These are phyloP conservation scores for Chytridiales sp. DNA, from an alignment of 371 early-diverging fungal genomes.

Conservation along the genomic window DNA sequence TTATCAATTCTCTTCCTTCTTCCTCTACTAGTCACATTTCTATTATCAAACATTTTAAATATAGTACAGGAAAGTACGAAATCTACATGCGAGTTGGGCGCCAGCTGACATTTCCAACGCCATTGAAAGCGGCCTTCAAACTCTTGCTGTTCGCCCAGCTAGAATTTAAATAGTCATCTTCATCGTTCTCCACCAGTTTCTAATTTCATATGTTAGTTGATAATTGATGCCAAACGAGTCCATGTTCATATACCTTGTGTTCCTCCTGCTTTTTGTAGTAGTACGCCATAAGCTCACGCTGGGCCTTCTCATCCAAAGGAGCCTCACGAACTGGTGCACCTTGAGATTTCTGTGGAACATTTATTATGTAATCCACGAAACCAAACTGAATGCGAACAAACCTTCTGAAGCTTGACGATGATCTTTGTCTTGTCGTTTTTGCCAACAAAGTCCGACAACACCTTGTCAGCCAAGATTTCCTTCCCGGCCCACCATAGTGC, in stretches of 20 bases:
- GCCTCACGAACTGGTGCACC: constrained; percentile 55
- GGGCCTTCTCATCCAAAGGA: constrained; percentile 43
- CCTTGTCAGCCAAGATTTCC: constrained; percentile 45
- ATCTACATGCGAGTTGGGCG: constrained; percentile 15
- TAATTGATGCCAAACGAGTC: not conserved
- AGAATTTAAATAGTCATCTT: constrained; percentile 52
- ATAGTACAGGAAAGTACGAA: too few species aligned
- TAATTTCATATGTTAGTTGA: not conserved
- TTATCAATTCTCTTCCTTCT: too few species aligned
- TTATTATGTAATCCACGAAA: not conserved
- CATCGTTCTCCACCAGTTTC: constrained; percentile 54
- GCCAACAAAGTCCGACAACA: constrained; percentile 50
- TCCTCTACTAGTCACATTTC: too few species aligned
- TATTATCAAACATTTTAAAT: too few species aligned
- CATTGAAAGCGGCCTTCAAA: constrained; percentile 47
- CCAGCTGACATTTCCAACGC: constrained; percentile 32
- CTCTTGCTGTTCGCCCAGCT: constrained; percentile 53
- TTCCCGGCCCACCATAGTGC: constrained; percentile 60
- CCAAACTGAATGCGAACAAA: not conserved
- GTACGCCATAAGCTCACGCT: constrained; percentile 55
- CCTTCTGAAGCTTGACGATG: constrained; percentile 52
- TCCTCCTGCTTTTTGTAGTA: constrained; percentile 59
- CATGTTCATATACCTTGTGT: constrained; percentile 41
- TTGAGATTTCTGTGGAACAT: constrained; percentile 36
- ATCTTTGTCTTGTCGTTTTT: constrained; percentile 59